These are phyloP conservation scores for Peronospora destructor DNA, from an alignment of 352 stramenopile species.

Conservation along the genomic window DNA sequence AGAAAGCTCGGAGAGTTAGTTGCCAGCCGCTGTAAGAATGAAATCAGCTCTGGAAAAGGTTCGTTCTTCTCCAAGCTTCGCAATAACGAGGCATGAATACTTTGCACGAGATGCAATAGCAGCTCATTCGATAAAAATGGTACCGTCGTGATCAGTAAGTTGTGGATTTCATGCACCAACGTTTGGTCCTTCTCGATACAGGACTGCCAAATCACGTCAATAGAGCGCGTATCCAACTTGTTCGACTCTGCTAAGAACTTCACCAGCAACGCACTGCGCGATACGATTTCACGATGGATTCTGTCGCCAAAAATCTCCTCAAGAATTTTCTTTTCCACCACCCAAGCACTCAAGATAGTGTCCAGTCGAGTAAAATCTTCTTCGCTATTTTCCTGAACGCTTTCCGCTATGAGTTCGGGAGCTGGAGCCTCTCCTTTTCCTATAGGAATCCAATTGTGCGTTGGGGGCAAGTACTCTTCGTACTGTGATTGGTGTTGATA, in stretches of 20 bases:
- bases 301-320: slow-evolving; percentile 85
- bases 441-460: slow-evolving; percentile 84
- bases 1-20: slow-evolving; percentile 62
- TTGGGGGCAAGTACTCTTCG: slow-evolving; percentile 90
- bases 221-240: slow-evolving; percentile 49
- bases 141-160: slow-evolving; percentile 63
- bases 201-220: slow-evolving; percentile 77
- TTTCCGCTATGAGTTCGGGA: slow-evolving; percentile 65
- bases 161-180: slow-evolving; percentile 79
- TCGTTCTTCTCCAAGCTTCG: slow-evolving; percentile 51
- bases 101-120: slow-evolving; percentile 63
- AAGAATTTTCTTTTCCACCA: slow-evolving; percentile 65
- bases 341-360: slow-evolving; percentile 67
- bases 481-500: slow-evolving; percentile 96
- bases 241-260: slow-evolving; percentile 81
- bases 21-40: slow-evolving; percentile 75
- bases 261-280: slow-evolving; percentile 68
- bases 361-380: slow-evolving; percentile 56
- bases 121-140: slow-evolving; percentile 69
- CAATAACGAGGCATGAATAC: slow-evolving; percentile 49
- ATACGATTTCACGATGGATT: slow-evolving; percentile 86
- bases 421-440: slow-evolving; percentile 63
- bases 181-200: slow-evolving; percentile 82
- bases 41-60: slow-evolving; percentile 56
- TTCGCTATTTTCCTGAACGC: slow-evolving; percentile 44